Base-by-base conservation (phyloP, 2,329 filamentous ascomycete genomes). In the Fusarium stilboides region DNA sequence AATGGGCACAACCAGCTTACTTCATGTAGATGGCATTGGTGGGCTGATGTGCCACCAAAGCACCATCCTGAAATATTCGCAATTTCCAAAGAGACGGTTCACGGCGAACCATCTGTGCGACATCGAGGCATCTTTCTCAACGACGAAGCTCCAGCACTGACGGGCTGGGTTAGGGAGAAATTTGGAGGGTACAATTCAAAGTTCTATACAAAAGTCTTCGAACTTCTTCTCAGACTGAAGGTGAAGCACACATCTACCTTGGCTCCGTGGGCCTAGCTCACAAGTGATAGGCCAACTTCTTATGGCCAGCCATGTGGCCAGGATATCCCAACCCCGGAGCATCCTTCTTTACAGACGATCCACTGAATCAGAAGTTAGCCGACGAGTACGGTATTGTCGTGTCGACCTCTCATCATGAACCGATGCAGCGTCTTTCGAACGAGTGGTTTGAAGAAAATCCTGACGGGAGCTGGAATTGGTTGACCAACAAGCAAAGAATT, bases 241-340 rank as follows among this genome's bases (percentile, higher is more conserved):
- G 70, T 73, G 24, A 2, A 4, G 5, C n/a, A 4, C 17, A 0
- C 0, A 2, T 2, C 1, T n/a, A 3, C 3, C 3, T 1, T 2
- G 2, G 5, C 6, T 5, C 9, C 6, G 10, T 8, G n/a, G 1
- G 15, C 17, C 19, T 14, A 45, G 19, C 14, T 63, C 4, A 63
- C 19, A 0, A 2, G 8, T 15, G 10, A 1, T 2, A 83, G 73
- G 76, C 88, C 3, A 91, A 91, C 73, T 91, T 89, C 67, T 79
- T 91, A 54, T 91, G 89, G 89, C 89, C 89, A 1, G 88, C 89
- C 1, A 88, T 88, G 85, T 91, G 89, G 88, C 84, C 85, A 8
- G 81, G 78, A 14, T 82, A 80, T 37, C 82, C 82, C 3, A 79
- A 79, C 5, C 83, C 82, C 0, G 82, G 82, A 10, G 84, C 84